Conservation (phyloP, 768 basidiomycete genomes). For the Leccinum rimulosum region DNA sequence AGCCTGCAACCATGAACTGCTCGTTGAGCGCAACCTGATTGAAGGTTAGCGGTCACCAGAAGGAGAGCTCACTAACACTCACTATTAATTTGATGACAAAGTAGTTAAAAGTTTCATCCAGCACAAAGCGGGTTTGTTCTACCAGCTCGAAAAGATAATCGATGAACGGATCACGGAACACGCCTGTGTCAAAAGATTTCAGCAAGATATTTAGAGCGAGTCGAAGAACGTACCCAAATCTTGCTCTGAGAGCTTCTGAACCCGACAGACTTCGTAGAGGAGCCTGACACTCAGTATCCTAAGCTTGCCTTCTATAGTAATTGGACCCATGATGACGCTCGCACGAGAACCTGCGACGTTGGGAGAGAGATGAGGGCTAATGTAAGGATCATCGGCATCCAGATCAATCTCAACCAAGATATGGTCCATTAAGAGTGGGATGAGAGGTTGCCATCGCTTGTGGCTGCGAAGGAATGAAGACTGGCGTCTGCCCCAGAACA, state of each 20-base stretch:
- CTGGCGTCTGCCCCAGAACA: slow-evolving; percentile 69
- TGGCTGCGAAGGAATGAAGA: slow-evolving; percentile 71
- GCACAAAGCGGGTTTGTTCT: slow-evolving; percentile 83
- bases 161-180: slow-evolving; percentile 82
- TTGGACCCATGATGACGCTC: slow-evolving; percentile 40
- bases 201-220: slow-evolving; percentile 4
- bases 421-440: slow-evolving; percentile 84
- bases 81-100: slow-evolving; percentile 93
- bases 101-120: slow-evolving; percentile 93
- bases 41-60: slow-evolving; percentile 7
- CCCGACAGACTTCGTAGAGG: slow-evolving; percentile 90
- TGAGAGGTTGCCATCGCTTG: slow-evolving; percentile 78
- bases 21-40: slow-evolving; percentile 90
- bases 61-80: slow-evolving; percentile 27
- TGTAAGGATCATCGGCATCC: slow-evolving; percentile 62
- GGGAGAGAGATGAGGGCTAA: slow-evolving; percentile 36
- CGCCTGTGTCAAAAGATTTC: slow-evolving; percentile 41
- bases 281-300: slow-evolving; percentile 67
- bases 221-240: slow-evolving; percentile 68
- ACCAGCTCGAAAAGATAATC: slow-evolving; percentile 91
- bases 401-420: slow-evolving; percentile 78
- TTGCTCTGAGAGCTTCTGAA: slow-evolving; percentile 74
- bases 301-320: slow-evolving; percentile 85
- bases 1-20: slow-evolving; percentile 93
- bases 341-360: slow-evolving; percentile 28